These are phyloP conservation scores for Geosmithia morbida DNA, from an alignment of 2,329 filamentous ascomycete genomes.

Conservation along the genomic window DNA sequence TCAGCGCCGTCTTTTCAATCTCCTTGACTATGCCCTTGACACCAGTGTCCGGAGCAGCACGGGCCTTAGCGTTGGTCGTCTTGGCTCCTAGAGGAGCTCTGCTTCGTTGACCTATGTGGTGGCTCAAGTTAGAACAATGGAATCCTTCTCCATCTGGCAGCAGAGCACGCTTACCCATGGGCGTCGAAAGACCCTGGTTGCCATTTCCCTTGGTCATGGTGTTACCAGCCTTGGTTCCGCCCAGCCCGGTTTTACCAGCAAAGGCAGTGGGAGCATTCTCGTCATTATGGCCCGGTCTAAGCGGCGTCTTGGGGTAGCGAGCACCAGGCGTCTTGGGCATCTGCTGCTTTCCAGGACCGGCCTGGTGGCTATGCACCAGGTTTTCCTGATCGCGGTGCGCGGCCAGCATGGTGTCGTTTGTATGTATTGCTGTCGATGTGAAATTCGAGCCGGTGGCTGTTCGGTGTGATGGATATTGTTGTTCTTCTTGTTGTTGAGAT, in stretches of 20 bases:
- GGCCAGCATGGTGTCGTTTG: constrained; percentile 47
- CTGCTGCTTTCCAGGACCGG: constrained; percentile 53
- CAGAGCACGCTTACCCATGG: constrained; percentile 47
- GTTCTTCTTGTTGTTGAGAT: neutral
- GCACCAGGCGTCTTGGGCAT: constrained; percentile 64
- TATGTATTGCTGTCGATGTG: neutral
- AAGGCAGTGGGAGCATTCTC: constrained; percentile 53
- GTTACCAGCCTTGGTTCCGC: constrained; percentile 43
- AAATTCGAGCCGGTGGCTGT: neutral
- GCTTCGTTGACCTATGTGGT: neutral
- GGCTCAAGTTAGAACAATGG: neutral
- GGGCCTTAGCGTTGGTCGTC: constrained; percentile 86
- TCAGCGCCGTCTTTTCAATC: constrained; percentile 46
- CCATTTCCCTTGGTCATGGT: constrained; percentile 27
- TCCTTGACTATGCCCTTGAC: constrained; percentile 45
- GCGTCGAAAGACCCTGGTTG: constrained; percentile 56
- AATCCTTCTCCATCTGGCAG: neutral
- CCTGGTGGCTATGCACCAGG: constrained; percentile 60
- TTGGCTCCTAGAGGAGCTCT: constrained; percentile 81
- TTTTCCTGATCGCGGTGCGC: constrained; percentile 81
- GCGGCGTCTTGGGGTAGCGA: constrained; percentile 68
- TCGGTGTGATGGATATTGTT: neutral
- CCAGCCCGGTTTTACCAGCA: constrained; percentile 25
- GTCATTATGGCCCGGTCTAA: constrained; percentile 64
- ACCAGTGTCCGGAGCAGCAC: constrained; percentile 49